Evolutionary conservation across 192 early-diverging fungal species (phyloP).

Genomic region (Pecoramyces ruminantium): DNA sequence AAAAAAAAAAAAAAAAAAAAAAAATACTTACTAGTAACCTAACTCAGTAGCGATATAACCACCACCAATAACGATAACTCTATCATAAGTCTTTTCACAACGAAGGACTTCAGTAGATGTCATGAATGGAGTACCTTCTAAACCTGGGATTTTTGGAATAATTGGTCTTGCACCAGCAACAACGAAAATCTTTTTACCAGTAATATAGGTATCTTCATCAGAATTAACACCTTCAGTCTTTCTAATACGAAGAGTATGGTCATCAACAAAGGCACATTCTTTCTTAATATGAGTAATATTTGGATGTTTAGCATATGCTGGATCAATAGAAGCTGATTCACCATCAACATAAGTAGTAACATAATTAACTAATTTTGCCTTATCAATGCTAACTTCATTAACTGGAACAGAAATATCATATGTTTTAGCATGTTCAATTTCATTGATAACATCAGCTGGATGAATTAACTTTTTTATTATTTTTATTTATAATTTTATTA

Average conservation of each 20-base stretch:
- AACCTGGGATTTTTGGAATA: constrained; percentile 12
- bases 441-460: constrained; percentile 13
- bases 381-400: constrained; percentile 5
- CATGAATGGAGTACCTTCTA: constrained; percentile 13
- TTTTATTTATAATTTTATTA: too few relatives aligned
- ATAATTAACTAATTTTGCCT: constrained; percentile 5
- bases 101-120: constrained; percentile 12
- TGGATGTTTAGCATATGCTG: constrained; percentile 2
- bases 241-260: not conserved
- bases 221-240: not conserved
- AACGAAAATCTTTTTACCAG: constrained; percentile 8
- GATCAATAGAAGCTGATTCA: constrained; percentile 12
- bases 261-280: not conserved
- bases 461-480: constrained; percentile 20
- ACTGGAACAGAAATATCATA: constrained; percentile 5
- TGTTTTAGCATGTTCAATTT: constrained; percentile 9
- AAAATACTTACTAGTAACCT: constrained; percentile 7
- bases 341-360: constrained; percentile 11
- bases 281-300: not conserved
- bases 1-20: too few relatives aligned
- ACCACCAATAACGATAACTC: constrained; percentile 17
- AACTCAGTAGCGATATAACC: constrained; percentile 18
- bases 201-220: not conserved
- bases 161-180: constrained; percentile 12
- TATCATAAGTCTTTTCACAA: not conserved